phyloP scores from a whole-genome alignment of 1,284 basidiomycete genomes.

The Ustilago sp. region DNA sequence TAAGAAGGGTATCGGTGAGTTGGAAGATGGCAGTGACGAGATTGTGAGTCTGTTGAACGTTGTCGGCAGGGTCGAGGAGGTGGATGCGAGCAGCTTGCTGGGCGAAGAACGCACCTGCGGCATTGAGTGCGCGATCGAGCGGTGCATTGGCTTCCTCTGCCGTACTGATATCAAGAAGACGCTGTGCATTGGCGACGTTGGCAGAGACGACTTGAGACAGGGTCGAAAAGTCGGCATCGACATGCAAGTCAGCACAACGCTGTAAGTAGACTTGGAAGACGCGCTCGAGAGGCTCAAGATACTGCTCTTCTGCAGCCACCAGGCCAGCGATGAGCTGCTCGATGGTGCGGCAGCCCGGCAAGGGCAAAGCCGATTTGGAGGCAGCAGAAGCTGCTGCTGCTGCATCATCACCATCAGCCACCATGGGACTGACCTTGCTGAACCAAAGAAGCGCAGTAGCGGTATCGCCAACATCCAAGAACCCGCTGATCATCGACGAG shows the following conservation, averaged over 20 bases:
- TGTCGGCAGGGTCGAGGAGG: not conserved
- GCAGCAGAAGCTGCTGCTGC: not conserved
- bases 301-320: conserved; percentile 15
- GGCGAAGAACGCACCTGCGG: conserved; percentile 25
- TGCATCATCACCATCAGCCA: not conserved
- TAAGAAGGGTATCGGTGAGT: conserved; percentile 32
- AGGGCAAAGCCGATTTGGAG: conserved; percentile 8
- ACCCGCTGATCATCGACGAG: conserved; percentile 74
- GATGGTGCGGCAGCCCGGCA: conserved; percentile 14
- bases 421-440: conserved; percentile 31
- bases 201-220: conserved; percentile 37
- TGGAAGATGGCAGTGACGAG: conserved; percentile 18
- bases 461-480: conserved; percentile 52
- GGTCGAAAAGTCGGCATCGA: conserved; percentile 5
- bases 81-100: conserved; percentile 5
- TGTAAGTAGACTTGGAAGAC: conserved; percentile 35
- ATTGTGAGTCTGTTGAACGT: conserved; percentile 6
- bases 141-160: conserved; percentile 26
- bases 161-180: conserved; percentile 33
- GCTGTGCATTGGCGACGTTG: conserved; percentile 43
- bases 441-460: conserved; percentile 58
- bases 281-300: conserved; percentile 22
- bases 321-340: conserved; percentile 32
- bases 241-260: not conserved
- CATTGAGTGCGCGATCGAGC: conserved; percentile 46